Percentiles rank a stretch among this genome's conserved stretches.
phyloP scores from a whole-genome alignment of 2,329 filamentous ascomycete genomes.

The Pestalotiopsis sp. region DNA sequence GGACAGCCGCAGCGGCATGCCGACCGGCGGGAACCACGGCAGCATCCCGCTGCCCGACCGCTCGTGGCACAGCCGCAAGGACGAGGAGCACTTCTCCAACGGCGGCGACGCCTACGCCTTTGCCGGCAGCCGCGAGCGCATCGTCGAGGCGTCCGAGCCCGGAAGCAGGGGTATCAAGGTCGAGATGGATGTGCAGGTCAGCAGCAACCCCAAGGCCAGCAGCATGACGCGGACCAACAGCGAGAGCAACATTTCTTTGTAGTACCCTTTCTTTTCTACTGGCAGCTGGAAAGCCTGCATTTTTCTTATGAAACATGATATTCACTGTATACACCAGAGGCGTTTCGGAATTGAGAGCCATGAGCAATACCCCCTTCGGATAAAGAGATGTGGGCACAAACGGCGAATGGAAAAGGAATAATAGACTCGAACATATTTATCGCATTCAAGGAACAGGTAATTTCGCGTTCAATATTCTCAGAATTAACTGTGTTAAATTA shows the following conservation, averaged over 20 bases:
- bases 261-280: background rate
- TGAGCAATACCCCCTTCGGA: no score
- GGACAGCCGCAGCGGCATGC: background rate
- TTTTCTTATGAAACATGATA: no score
- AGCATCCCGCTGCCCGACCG: constrained; percentile 3
- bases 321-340: no score
- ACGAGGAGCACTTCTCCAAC: background rate
- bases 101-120: background rate
- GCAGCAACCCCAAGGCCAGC: background rate
- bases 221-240: background rate
- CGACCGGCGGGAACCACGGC: background rate
- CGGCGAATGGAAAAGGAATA: no score
- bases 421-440: no score
- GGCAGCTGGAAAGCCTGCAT: no score
- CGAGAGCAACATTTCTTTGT: background rate
- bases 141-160: background rate
- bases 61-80: background rate
- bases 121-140: constrained; percentile 1
- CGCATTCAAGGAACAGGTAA: no score
- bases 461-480: no score
- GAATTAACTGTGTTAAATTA: background rate
- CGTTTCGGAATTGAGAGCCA: no score
- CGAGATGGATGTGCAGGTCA: constrained; percentile 7
- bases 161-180: background rate
- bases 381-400: no score